Percentiles rank a stretch among this genome's conserved stretches.
These are phyloP conservation scores for Monilinia fructigena DNA, from an alignment of 2,329 filamentous ascomycete genomes.

Conservation along the genomic window DNA sequence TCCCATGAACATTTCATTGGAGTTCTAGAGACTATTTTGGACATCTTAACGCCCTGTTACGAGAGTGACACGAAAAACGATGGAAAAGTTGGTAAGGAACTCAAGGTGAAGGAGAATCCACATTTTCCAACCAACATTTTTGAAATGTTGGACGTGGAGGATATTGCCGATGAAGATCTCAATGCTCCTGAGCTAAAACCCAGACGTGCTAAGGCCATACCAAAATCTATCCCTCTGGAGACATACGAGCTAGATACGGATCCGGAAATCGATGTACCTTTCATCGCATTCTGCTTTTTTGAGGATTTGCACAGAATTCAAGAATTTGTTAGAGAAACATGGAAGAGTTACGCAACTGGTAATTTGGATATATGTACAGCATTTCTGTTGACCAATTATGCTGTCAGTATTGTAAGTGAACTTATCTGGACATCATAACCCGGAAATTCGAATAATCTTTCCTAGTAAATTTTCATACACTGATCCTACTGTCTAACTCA, in stretches of 20 bases:
- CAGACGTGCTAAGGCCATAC: too few species aligned
- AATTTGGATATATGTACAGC: background rate
- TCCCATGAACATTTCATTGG: background rate
- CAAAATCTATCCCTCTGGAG: background rate
- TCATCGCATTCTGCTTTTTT: background rate
- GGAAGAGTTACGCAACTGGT: background rate
- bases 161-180: background rate
- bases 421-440: too few species aligned
- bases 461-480: background rate
- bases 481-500: background rate
- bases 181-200: background rate
- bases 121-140: background rate
- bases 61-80: background rate
- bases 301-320: background rate
- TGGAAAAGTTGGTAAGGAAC: accelerated
- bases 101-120: too few species aligned
- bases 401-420: background rate
- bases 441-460: background rate
- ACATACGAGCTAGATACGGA: background rate
- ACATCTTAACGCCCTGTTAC: background rate
- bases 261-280: background rate
- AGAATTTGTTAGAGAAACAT: background rate
- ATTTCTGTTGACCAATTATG: background rate
- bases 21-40: background rate
- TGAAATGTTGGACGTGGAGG: background rate